Percentiles rank a stretch among this genome's conserved stretches.
Conservation (phyloP, 2,329 filamentous ascomycete genomes). For the Pseudogymnoascus sp. region DNA sequence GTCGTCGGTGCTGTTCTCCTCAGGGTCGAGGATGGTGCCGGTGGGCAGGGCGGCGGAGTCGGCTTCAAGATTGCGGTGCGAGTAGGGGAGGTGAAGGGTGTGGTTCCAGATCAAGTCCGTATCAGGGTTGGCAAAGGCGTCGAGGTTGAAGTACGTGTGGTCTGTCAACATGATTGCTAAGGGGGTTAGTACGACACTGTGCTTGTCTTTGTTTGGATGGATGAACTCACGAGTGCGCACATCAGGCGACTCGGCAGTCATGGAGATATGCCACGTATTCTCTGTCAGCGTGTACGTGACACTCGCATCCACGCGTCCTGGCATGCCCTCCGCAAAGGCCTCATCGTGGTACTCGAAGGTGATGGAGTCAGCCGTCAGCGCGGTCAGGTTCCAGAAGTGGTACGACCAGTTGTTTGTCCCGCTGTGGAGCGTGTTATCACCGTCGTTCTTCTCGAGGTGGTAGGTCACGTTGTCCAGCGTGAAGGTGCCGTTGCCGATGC, state of each 20-base stretch:
- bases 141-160: conserved; percentile 62
- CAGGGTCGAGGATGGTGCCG: conserved; percentile 56
- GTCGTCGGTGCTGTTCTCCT: conserved; percentile 55
- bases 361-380: conserved; percentile 46
- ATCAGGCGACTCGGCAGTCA: conserved; percentile 38
- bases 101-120: conserved; percentile 50
- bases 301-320: conserved; percentile 50
- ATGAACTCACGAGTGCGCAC: conserved; percentile 34
- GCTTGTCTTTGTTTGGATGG: neutral
- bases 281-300: conserved; percentile 54
- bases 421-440: conserved; percentile 47
- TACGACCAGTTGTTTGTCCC: conserved; percentile 55
- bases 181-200: neutral
- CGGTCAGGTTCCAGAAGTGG: conserved; percentile 52
- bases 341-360: conserved; percentile 57
- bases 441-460: conserved; percentile 46
- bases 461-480: conserved; percentile 45
- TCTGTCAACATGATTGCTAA: conserved; percentile 53
- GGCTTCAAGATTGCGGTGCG: conserved; percentile 46
- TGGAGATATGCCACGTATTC: conserved; percentile 50
- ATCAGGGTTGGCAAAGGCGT: conserved; percentile 51
- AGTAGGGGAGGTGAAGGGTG: conserved; percentile 55
- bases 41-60: conserved; percentile 51
- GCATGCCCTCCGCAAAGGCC: conserved; percentile 50
- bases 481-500: conserved; percentile 49